A percentile compares a stretch with the other conserved stretches of the same genome.
Conservation (phyloP, 768 basidiomycete genomes). For the Leucosporidium yakuticum region DNA sequence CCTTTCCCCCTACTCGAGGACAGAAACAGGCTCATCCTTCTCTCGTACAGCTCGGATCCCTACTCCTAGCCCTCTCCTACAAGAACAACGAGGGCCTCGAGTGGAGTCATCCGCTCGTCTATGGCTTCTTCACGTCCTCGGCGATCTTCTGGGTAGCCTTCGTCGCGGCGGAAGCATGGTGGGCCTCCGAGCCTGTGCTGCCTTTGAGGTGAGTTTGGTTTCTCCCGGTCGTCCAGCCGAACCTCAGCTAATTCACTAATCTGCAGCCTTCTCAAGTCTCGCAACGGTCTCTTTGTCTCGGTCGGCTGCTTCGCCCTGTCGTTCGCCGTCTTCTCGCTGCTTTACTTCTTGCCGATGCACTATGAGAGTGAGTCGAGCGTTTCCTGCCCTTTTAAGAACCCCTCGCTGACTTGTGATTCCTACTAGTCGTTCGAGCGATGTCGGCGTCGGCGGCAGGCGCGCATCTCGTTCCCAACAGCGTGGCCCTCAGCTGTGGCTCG, state of each 20-base stretch:
- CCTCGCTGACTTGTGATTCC: conserved; percentile 59
- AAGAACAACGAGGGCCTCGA: conserved; percentile 45
- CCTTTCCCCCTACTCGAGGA: background rate
- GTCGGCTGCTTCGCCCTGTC: conserved; percentile 60
- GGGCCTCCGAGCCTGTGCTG: conserved; percentile 81
- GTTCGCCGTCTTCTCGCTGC: conserved; percentile 18
- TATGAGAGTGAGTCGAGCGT: background rate
- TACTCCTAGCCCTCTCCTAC: conserved; percentile 43
- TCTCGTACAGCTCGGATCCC: conserved; percentile 31
- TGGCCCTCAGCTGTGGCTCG: conserved; percentile 76
- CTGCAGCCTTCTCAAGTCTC: conserved; percentile 47
- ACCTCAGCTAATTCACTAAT: background rate
- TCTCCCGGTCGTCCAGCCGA: background rate
- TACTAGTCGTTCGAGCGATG: conserved; percentile 66
- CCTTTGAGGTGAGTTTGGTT: conserved; percentile 62
- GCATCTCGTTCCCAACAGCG: conserved; percentile 84
- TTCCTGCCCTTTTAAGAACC: conserved; percentile 54
- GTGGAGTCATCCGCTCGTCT: conserved; percentile 59
- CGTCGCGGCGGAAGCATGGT: conserved; percentile 68
- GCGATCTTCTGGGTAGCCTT: conserved; percentile 53
- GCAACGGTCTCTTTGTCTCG: conserved; percentile 76
- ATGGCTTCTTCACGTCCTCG: conserved; percentile 44
- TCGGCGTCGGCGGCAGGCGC: background rate
- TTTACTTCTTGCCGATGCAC: conserved; percentile 28
- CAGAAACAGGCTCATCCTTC: conserved; percentile 4